Base-by-base conservation (phyloP, 2,329 filamentous ascomycete genomes). In the Pestalotiopsis sp. region DNA sequence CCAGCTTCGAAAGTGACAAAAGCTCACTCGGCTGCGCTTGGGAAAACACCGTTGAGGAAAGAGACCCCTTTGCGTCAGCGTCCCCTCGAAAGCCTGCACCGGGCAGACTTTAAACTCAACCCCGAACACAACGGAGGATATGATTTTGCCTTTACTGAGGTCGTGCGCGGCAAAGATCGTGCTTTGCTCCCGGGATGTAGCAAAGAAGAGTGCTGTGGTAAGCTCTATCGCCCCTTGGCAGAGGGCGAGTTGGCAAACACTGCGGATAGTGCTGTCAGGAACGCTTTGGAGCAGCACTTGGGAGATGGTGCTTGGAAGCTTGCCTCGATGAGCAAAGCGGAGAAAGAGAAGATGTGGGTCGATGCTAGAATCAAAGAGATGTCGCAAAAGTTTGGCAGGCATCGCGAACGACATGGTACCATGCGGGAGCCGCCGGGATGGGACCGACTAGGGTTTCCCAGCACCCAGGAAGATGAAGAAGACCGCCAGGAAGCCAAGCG, bases 371-470 rank as follows among this genome's bases (percentile, higher is more conserved):
- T 90, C 0, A 88, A 89, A 76, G 85, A 91, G 63, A 82, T 97
- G 71, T 92, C 95, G 1, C 91, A 95, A 75, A 87, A 88, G 70
- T 90, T 89, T 77, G 94, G 94, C 5, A 93, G 87, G 77, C 95
- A 98, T 80, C 87, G 92, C 68, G 88, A 95, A 73, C 86, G 90
- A 36, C 94, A 92, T 79, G 88, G 91, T 69, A 87, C 94, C 64
- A 86, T 88, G 71, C 85, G 83, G 59, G 93, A 92, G 11, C 95
- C 96, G 13, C 93, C 94, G 1, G 95, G 94, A 0, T 98, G 93
- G 77, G 99, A 96, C 96, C 87, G 93, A 66, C 87, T 92, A 1
- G 95, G 97, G 73, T 97, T 99, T 77, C 95, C 95, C 1, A 90
- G 84, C 31, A 98, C 96, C 1, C 96, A 98, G 78, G 93, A 98